Percentiles rank a stretch among this genome's conserved stretches.
Evolutionary conservation across 2,329 filamentous ascomycete species (phyloP).

Genomic region (Trichoderma pleuroti): DNA sequence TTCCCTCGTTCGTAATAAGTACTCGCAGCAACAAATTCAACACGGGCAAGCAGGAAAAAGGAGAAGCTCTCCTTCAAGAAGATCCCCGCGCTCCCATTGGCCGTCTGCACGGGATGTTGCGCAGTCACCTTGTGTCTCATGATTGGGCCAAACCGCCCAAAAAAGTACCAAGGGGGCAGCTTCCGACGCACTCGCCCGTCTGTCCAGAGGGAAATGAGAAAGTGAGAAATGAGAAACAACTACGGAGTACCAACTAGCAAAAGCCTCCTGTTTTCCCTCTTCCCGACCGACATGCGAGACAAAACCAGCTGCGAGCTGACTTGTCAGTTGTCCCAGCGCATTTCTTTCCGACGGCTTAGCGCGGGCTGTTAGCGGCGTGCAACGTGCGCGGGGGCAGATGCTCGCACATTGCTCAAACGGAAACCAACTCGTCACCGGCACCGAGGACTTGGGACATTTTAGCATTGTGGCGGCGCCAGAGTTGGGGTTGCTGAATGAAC

Average conservation of each 20-base stretch:
- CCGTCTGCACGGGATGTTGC: not conserved
- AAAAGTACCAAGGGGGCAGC: not conserved
- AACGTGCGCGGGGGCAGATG: not conserved
- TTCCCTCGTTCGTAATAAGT: not conserved
- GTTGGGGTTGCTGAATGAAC: not conserved
- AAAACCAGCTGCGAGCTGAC: not conserved
- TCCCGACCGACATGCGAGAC: not conserved
- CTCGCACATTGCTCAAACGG: not conserved
- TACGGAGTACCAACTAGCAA: constrained; percentile 3
- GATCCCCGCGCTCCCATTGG: not conserved
- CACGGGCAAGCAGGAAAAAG: not conserved
- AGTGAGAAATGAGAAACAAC: not conserved
- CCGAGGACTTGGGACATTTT: not conserved
- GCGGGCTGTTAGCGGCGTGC: not conserved
- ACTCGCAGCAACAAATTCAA: not conserved
- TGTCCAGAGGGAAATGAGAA: not conserved
- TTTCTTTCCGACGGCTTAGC: not conserved
- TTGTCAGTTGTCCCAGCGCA: not conserved
- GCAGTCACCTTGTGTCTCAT: not conserved
- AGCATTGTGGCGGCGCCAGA: not conserved
- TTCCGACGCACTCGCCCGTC: not conserved
- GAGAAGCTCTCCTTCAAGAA: not conserved
- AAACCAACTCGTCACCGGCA: not conserved
- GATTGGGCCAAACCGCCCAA: not conserved
- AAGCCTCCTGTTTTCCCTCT: not conserved